Conservation (phyloP, 768 basidiomycete genomes). For the Rickenella mellea region DNA sequence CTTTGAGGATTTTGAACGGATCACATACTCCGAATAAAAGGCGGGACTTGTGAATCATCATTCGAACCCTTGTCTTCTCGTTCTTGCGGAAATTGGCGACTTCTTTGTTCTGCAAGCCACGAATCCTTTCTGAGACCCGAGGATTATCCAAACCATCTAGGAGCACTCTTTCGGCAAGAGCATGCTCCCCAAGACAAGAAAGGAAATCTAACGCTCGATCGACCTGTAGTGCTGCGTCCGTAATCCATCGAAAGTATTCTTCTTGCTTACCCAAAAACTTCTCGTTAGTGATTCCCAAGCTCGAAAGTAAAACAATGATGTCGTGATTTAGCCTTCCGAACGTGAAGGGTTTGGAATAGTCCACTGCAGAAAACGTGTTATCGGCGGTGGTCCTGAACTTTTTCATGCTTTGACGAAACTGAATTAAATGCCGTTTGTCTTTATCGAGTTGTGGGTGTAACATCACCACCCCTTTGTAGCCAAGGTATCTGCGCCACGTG, state of each 20-base stretch:
- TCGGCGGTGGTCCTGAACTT: constrained; percentile 52
- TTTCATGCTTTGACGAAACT: constrained; percentile 63
- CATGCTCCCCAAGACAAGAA: constrained; percentile 38
- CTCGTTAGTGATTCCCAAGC: constrained; percentile 50
- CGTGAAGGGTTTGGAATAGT: constrained; percentile 50
- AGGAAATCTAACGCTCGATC: constrained; percentile 47
- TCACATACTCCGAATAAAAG: constrained; percentile 61
- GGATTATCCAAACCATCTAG: constrained; percentile 44
- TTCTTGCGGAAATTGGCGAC: constrained; percentile 38
- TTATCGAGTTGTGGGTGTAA: constrained; percentile 49
- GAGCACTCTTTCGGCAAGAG: constrained; percentile 41
- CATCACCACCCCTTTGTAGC: constrained; percentile 67
- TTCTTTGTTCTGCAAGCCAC: constrained; percentile 37
- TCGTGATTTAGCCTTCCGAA: constrained; percentile 66
- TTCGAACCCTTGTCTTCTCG: constrained; percentile 45
- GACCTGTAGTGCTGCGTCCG: constrained; percentile 35
- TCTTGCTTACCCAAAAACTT: constrained; percentile 45
- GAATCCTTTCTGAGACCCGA: constrained; percentile 30
- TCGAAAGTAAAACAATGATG: constrained; percentile 54
- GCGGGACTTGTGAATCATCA: constrained; percentile 54
- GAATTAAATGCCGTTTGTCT: constrained; percentile 34
- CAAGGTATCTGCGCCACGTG: constrained; percentile 38
- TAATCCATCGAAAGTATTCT: constrained; percentile 52
- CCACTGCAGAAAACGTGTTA: constrained; percentile 59
- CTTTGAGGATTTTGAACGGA: constrained; percentile 49